phyloP scores from a whole-genome alignment of 1,284 basidiomycete genomes.

The Fomitopsis pinicola region DNA sequence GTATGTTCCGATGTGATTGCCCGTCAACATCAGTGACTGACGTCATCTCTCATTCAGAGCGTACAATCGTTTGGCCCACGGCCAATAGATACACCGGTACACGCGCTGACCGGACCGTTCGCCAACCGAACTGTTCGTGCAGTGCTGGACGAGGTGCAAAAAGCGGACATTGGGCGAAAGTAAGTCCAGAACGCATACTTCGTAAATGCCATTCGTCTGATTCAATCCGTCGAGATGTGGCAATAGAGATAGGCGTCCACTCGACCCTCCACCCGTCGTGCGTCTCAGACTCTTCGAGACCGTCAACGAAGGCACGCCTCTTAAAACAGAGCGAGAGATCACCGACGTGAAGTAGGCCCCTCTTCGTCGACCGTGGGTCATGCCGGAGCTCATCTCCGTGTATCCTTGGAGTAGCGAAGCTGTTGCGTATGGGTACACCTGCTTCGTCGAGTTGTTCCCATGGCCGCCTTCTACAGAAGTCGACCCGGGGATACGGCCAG shows the following conservation, averaged over 20 bases:
- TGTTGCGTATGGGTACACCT: conserved; percentile 48
- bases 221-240: conserved; percentile 24
- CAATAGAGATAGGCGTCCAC: conserved; percentile 35
- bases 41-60: neutral
- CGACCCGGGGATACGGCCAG: neutral
- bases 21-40: neutral
- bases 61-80: neutral
- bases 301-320: conserved; percentile 19
- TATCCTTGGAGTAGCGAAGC: conserved; percentile 31
- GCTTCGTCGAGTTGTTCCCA: conserved; percentile 60
- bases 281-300: conserved; percentile 25
- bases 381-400: neutral
- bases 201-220: neutral
- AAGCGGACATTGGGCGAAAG: neutral
- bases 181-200: neutral
- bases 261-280: conserved; percentile 40
- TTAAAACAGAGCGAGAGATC: conserved; percentile 30
- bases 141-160: neutral
- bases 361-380: neutral
- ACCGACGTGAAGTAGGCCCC: conserved; percentile 31
- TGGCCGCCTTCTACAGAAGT: conserved; percentile 26
- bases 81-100: neutral
- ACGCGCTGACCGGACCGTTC: neutral
- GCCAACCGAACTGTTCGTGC: neutral
- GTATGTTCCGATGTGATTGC: neutral